Percentiles rank a stretch among this genome's conserved stretches.
Conservation (phyloP, 2,329 filamentous ascomycete species). For the Aureobasidium mangrovei region DNA sequence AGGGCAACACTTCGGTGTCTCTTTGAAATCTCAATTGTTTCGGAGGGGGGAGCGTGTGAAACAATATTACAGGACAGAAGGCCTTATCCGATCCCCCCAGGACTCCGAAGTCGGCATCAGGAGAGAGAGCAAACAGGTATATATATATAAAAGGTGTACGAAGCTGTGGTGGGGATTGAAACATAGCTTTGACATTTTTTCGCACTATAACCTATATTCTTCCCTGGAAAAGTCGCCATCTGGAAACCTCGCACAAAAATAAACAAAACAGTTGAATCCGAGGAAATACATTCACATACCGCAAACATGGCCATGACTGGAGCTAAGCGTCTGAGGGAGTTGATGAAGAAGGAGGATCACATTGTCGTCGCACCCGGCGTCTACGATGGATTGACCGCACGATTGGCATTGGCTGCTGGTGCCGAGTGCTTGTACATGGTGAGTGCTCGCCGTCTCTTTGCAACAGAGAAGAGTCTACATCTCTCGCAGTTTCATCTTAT, state of each 20-base stretch:
- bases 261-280: not conserved
- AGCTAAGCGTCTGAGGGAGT: slow-evolving; percentile 15
- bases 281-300: not conserved
- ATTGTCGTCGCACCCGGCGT: slow-evolving; percentile 56
- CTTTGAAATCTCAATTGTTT: too few relatives aligned
- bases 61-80: too few relatives aligned
- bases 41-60: too few relatives aligned
- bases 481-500: not conserved
- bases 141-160: not conserved
- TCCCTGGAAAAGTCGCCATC: not conserved
- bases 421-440: slow-evolving; percentile 63
- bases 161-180: not conserved
- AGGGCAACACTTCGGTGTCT: too few relatives aligned
- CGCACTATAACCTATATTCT: not conserved
- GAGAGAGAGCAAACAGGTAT: not conserved
- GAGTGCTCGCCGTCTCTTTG: slow-evolving; percentile 17
- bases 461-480: not conserved
- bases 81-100: too few relatives aligned
- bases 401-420: slow-evolving; percentile 53
- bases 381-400: slow-evolving; percentile 58
- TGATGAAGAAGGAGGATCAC: slow-evolving; percentile 19
- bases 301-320: slow-evolving; percentile 7
- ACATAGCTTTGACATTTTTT: not conserved
- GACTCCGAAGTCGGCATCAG: not conserved
- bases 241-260: not conserved